Base-by-base conservation (phyloP, 2,329 filamentous ascomycete species). In the Penicillium sp. region DNA sequence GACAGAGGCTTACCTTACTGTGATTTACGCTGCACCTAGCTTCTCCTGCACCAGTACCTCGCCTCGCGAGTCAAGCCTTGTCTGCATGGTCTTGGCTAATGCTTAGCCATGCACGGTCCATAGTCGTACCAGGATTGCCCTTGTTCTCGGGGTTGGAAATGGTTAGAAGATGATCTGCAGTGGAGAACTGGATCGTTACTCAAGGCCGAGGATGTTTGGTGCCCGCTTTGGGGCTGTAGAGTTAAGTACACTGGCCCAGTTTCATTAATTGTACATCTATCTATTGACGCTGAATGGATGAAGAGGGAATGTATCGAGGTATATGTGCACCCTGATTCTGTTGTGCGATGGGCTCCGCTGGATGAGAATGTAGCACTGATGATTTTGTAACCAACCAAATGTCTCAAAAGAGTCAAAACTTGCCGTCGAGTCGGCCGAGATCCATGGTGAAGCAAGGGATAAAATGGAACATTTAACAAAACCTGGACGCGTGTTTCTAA, bases 81-180 rank as follows among this genome's bases (percentile, higher is more conserved):
- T 12, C 38, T 56, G 62, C 62, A 65, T 55, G 37, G 49, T 9
- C 62, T 65, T 66, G 62, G 65, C 62, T 59, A 65, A 63, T 62
- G 65, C 65, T 66, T 66, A 66, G 65, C 60, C 22, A 50, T 30
- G 64, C 60, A 61, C 56, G 62, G 58, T 47, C 47, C 51, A 10
- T 53, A 22, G 33, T 19, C 38, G 24, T 51, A 47, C 53, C 35
- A 19, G 55, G 40, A 53, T 19, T 35, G 15, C 9, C 49, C 49
- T 37, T 59, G 49, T 54, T 22, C 12, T 9, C 12, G 30, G 50
- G 30, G 12, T 9, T 53, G 17, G 30, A 22, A 22, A 9, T 42
- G 42, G 44, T 2, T 13, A 13, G 12, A 28, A 30, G 4, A 47
- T 51, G 40, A 44, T 22, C 40, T 44, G 19, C n/a, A 8, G 37